These are phyloP conservation scores for Metarhizium humberi DNA, from an alignment of 2,329 filamentous ascomycete species.

Conservation along the genomic window DNA sequence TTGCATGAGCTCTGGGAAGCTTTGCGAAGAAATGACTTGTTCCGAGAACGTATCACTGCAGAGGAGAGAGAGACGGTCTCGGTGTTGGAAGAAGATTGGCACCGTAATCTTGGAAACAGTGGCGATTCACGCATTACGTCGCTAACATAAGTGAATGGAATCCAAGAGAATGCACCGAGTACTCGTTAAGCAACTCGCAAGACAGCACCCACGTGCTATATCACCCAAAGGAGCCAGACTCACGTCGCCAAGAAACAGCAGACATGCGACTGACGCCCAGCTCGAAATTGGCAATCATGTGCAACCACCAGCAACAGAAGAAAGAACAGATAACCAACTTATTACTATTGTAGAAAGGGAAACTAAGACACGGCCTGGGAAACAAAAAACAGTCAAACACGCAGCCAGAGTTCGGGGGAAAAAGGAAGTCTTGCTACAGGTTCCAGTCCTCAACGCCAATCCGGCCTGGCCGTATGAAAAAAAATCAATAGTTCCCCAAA, in stretches of 20 bases:
- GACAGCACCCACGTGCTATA: not conserved
- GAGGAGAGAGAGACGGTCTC: too few species aligned
- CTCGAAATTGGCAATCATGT: not conserved
- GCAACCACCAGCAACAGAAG: not conserved
- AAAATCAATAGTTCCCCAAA: not conserved
- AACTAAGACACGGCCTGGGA: not conserved
- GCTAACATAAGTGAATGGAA: too few species aligned
- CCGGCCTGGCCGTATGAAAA: not conserved
- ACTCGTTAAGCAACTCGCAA: too few species aligned
- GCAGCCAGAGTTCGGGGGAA: not conserved
- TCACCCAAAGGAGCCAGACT: not conserved
- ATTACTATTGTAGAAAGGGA: not conserved
- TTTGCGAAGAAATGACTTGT: too few species aligned
- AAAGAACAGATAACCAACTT: too few species aligned
- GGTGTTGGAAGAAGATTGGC: too few species aligned
- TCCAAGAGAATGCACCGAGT: too few species aligned
- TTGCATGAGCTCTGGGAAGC: too few species aligned
- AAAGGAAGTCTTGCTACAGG: not conserved
- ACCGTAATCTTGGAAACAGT: too few species aligned
- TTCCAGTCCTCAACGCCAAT: not conserved
- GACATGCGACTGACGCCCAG: not conserved
- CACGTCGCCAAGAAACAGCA: not conserved
- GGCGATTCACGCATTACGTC: too few species aligned
- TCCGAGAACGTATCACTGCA: too few species aligned
- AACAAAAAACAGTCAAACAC: not conserved